Conservation (phyloP, 345 rosid species). For the Eucalyptus pauciflora region DNA sequence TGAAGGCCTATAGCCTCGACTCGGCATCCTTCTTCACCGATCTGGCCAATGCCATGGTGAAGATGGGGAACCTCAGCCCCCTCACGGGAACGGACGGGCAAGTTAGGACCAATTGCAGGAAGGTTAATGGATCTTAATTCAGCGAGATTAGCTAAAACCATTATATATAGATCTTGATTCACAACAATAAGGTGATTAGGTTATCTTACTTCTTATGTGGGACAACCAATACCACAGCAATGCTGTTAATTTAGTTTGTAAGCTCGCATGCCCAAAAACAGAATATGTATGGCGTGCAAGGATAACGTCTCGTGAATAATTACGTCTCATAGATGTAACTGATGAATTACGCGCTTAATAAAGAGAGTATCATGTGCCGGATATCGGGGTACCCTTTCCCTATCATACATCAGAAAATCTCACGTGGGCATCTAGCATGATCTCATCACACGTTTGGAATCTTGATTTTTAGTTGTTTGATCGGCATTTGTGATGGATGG, state of each 20-base stretch:
- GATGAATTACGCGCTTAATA: background rate
- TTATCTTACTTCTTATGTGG: too few relatives aligned
- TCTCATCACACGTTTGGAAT: background rate
- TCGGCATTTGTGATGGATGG: background rate
- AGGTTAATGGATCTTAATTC: slow-evolving; percentile 1
- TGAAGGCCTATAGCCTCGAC: slow-evolving; percentile 4
- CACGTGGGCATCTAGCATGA: background rate
- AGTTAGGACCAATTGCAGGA: slow-evolving; percentile 22
- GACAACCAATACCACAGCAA: background rate
- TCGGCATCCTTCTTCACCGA: slow-evolving; percentile 7
- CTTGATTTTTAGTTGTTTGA: background rate
- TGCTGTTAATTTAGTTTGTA: background rate
- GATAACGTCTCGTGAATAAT: background rate
- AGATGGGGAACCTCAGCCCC: slow-evolving; percentile 27
- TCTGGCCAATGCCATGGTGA: slow-evolving; percentile 17
- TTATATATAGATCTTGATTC: background rate
- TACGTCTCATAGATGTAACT: background rate
- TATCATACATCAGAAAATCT: background rate
- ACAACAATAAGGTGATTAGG: background rate
- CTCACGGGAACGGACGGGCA: slow-evolving; percentile 28
- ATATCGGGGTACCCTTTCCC: background rate
- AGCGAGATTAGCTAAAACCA: background rate
- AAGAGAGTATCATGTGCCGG: background rate
- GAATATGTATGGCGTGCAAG: background rate
- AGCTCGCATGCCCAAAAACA: background rate